Percentiles rank a stretch among this genome's conserved stretches.
phyloP scores from a whole-genome alignment of 345 rosid species.

The Syzygium aromaticum region DNA sequence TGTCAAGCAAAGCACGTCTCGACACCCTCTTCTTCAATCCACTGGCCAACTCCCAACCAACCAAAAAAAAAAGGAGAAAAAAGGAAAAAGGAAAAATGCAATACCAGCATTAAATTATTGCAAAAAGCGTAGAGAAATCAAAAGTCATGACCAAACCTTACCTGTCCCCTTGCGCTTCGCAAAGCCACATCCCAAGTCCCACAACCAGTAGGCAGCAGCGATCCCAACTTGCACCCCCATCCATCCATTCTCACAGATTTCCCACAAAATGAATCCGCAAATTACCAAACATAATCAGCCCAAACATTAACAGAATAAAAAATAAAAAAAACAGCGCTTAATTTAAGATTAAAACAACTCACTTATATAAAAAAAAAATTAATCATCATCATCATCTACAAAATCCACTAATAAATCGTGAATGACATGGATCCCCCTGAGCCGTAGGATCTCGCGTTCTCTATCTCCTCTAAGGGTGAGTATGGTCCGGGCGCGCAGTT shows the following conservation, averaged over 20 bases:
- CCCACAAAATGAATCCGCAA: not conserved
- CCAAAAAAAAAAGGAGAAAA: no score
- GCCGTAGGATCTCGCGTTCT: no score
- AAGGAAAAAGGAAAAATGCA: no score
- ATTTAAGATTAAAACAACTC: no score
- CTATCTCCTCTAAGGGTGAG: no score
- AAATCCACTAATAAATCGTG: no score
- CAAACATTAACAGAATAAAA: not conserved
- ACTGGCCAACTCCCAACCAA: not conserved
- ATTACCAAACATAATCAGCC: not conserved
- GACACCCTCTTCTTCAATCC: not conserved
- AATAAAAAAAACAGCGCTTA: not conserved
- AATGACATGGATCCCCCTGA: no score
- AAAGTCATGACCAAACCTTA: not conserved
- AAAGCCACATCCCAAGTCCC: no score
- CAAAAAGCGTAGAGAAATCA: not conserved
- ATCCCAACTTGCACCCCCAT: not conserved
- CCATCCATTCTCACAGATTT: not conserved
- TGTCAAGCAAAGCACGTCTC: not conserved
- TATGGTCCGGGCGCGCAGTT: no score
- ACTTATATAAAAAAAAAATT: no score
- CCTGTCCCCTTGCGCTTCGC: no score
- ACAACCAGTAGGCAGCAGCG: not conserved
- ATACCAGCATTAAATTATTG: not conserved
- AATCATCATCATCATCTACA: no score